Conservation (phyloP, 2,329 filamentous ascomycete species). For the Aspergillus floridensis region DNA sequence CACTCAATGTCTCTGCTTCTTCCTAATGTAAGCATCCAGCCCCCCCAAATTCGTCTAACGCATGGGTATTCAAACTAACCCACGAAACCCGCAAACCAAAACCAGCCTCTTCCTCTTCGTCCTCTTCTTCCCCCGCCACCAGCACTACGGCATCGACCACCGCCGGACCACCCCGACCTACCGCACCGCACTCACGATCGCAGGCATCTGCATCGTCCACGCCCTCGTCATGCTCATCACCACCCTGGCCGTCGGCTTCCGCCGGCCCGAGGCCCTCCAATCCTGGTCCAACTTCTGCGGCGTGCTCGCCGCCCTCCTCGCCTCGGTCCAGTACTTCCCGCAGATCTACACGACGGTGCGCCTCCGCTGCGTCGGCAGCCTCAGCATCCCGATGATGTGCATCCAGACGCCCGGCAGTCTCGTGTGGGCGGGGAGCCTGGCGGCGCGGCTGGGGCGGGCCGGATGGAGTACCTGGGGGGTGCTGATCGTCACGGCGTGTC, state of each 20-base stretch:
- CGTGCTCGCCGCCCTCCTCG: constrained; percentile 71
- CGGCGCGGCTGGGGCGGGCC: constrained; percentile 69
- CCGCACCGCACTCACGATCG: constrained; percentile 75
- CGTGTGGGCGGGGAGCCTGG: constrained; percentile 82
- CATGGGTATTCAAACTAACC: not conserved
- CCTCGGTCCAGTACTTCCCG: constrained; percentile 87
- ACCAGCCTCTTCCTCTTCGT: constrained; percentile 85
- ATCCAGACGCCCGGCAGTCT: constrained; percentile 94
- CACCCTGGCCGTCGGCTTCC: constrained; percentile 65
- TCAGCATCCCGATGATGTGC: constrained; percentile 97
- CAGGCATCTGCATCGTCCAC: constrained; percentile 69
- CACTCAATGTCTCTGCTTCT: constrained; percentile 88
- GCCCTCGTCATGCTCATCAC: constrained; percentile 65
- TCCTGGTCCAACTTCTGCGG: constrained; percentile 85
- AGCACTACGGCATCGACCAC: constrained; percentile 41
- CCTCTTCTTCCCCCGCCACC: constrained; percentile 77
- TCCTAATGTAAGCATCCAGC: constrained; percentile 69
- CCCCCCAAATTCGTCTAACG: not conserved
- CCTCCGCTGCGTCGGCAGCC: constrained; percentile 79
- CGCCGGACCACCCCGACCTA: constrained; percentile 62
- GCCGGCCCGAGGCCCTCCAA: constrained; percentile 62
- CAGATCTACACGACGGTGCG: constrained; percentile 91
- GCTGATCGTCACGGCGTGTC: constrained; percentile 76
- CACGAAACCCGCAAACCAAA: constrained; percentile 38
- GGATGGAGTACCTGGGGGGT: constrained; percentile 98